A percentile compares a stretch with the other conserved stretches of the same genome.
Conservation (phyloP, 2,329 filamentous ascomycete species). For the Diplodia scrobiculata region DNA sequence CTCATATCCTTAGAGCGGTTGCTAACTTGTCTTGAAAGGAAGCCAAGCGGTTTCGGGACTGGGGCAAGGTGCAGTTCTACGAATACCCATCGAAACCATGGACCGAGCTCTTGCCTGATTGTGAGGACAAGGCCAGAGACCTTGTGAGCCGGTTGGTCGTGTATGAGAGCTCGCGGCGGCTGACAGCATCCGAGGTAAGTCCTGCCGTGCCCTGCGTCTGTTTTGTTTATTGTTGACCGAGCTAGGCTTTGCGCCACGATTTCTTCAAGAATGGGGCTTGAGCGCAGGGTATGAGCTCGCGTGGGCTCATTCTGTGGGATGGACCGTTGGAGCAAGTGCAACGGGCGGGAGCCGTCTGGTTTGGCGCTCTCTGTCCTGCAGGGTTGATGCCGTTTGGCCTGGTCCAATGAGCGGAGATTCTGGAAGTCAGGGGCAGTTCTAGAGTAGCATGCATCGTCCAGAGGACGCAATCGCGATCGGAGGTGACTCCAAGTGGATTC, state of each 20-base stretch:
- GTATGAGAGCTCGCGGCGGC: slow-evolving; percentile 69
- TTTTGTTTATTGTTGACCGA: slow-evolving; percentile 1
- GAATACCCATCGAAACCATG: slow-evolving; percentile 69
- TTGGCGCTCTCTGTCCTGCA: neutral
- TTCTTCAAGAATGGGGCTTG: slow-evolving; percentile 23
- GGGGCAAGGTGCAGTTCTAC: slow-evolving; percentile 81
- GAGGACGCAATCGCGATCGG: slow-evolving; percentile 12
- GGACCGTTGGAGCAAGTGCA: neutral
- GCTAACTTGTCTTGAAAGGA: slow-evolving; percentile 49
- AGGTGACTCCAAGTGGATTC: slow-evolving; percentile 6
- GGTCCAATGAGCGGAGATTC: neutral
- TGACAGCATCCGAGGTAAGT: slow-evolving; percentile 66
- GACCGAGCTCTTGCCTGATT: slow-evolving; percentile 67
- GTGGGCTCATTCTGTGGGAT: neutral
- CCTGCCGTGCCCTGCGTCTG: neutral
- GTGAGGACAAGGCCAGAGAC: slow-evolving; percentile 61
- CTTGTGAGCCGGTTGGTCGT: slow-evolving; percentile 68
- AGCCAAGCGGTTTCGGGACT: slow-evolving; percentile 73
- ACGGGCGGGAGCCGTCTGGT: neutral
- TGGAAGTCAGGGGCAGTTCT: slow-evolving; percentile 1
- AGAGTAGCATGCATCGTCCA: slow-evolving; percentile 1
- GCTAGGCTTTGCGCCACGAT: slow-evolving; percentile 22
- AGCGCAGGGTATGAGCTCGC: neutral
- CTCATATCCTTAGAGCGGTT: neutral
- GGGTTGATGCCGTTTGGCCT: slow-evolving; percentile 1